Percentiles rank a stretch among this genome's conserved stretches.
These are phyloP conservation scores for Trichocomaceae sp. DNA, from an alignment of 2,329 filamentous ascomycete genomes.

Conservation along the genomic window DNA sequence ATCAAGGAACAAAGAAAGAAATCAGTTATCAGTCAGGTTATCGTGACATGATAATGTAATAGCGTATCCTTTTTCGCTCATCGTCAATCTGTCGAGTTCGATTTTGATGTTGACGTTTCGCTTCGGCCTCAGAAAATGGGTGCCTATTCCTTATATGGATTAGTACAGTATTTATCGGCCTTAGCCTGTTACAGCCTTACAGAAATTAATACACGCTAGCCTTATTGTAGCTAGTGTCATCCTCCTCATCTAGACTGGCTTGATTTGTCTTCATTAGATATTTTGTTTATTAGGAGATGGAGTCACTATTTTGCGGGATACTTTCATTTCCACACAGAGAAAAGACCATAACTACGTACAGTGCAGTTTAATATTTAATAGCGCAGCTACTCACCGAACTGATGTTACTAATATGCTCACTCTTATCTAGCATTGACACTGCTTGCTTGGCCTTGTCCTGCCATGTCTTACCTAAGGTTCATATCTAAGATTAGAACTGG, in stretches of 20 bases:
- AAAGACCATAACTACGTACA: neutral
- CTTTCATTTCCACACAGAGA: neutral
- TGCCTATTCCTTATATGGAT: neutral
- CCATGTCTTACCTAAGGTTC: slow-evolving; percentile 2
- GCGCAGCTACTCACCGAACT: slow-evolving; percentile 5
- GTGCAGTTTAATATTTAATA: neutral
- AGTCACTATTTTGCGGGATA: neutral
- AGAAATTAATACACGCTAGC: no score
- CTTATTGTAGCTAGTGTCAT: neutral
- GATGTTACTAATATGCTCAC: neutral
- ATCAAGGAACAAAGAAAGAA: neutral
- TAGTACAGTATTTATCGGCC: neutral
- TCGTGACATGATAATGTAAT: neutral
- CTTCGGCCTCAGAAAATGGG: neutral
- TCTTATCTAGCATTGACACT: slow-evolving; percentile 3
- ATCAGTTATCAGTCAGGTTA: neutral
- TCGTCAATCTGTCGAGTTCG: neutral
- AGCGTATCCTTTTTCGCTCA: neutral
- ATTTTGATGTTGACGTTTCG: neutral
- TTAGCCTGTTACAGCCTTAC: no score
- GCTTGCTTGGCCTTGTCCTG: slow-evolving; percentile 5
- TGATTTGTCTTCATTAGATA: no score
- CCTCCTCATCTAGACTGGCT: neutral
- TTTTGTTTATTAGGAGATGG: neutral
- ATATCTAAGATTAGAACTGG: slow-evolving; percentile 2